Evolutionary conservation across 805 yeast species (phyloP).

Genomic region (Barnettozyma botsteinii): DNA sequence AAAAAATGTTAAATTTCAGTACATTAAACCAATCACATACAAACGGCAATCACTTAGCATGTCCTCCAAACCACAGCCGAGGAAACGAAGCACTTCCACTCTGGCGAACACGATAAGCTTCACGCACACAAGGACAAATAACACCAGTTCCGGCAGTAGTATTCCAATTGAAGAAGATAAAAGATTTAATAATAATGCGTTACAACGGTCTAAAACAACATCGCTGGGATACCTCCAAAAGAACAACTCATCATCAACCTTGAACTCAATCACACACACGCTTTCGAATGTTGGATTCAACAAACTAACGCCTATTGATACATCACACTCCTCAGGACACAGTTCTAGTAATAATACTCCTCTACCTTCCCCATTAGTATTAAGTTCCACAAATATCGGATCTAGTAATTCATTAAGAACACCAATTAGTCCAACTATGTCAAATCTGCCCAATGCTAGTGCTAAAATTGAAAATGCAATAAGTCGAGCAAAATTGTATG

Average conservation of each 20-base stretch:
- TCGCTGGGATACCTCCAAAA: conserved; percentile 1
- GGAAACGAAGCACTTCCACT: conserved; percentile 24
- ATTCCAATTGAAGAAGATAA: neutral
- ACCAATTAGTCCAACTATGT: conserved; percentile 13
- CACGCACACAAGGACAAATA: conserved; percentile 16
- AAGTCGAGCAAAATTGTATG: conserved; percentile 23
- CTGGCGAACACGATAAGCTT: conserved; percentile 25
- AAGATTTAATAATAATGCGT: neutral
- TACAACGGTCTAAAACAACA: conserved; percentile 1
- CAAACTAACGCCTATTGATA: conserved; percentile 13
- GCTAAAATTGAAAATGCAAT: conserved; percentile 19
- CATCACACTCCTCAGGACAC: neutral
- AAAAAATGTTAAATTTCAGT: neutral
- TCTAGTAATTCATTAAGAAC: neutral
- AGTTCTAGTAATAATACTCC: neutral
- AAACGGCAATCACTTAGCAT: neutral
- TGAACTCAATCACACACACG: conserved; percentile 21
- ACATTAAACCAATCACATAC: neutral
- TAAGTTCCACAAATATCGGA: neutral
- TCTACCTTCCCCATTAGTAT: neutral
- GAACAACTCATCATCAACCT: conserved; percentile 21
- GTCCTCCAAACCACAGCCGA: neutral
- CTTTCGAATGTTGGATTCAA: conserved; percentile 26
- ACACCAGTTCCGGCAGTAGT: neutral
- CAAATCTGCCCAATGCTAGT: neutral